Conservation (phyloP, 169 alveolate species). For the Plasmodium yoelii region DNA sequence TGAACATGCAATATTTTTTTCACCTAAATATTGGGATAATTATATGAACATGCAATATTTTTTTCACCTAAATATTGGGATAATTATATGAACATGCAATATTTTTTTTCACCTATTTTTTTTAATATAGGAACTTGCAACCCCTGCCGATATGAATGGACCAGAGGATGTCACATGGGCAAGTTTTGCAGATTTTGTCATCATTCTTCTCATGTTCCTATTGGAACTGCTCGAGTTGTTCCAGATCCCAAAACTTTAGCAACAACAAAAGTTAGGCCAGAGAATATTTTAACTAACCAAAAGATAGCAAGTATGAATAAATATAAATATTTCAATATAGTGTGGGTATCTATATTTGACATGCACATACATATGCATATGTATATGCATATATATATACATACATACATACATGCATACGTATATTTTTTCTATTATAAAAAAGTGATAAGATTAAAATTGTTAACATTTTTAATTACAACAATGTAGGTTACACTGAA, state of each 20-base stretch:
- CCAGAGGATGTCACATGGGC: slow-evolving; percentile 79
- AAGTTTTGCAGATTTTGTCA: slow-evolving; percentile 79
- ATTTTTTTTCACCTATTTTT: background rate
- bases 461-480: no score
- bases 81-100: background rate
- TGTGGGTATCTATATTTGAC: background rate
- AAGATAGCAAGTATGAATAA: background rate
- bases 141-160: slow-evolving; percentile 79
- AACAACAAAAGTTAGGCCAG: slow-evolving; percentile 24
- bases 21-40: background rate
- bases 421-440: background rate
- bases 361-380: background rate
- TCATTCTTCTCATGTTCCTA: slow-evolving; percentile 67
- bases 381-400: background rate
- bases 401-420: no score
- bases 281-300: slow-evolving; percentile 20
- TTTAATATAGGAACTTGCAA: slow-evolving; percentile 75
- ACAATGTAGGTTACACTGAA: no score
- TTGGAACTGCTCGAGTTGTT: slow-evolving; percentile 58
- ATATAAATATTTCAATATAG: background rate
- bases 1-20: background rate
- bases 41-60: background rate
- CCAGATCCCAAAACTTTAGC: slow-evolving; percentile 35
- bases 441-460: no score
- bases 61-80: background rate